phyloP scores from a whole-genome alignment of 2,329 filamentous ascomycete genomes.

The Metarhizium rileyi region DNA sequence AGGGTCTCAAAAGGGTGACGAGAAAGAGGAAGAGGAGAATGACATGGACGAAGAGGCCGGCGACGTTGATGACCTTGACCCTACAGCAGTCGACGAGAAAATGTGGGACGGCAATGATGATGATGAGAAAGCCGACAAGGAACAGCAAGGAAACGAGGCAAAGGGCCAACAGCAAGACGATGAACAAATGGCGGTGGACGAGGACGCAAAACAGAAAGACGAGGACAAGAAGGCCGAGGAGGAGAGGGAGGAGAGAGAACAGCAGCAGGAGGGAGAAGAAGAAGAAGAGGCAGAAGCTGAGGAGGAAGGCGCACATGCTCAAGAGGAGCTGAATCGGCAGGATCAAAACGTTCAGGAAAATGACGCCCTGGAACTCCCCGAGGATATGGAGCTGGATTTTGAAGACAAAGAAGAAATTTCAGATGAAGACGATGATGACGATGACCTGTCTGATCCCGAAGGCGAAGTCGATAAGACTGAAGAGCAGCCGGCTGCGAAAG shows the following conservation, averaged over 20 bases:
- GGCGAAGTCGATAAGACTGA: constrained; percentile 31
- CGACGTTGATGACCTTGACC: constrained; percentile 83
- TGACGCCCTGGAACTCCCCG: constrained; percentile 72
- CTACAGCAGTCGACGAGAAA: constrained; percentile 90
- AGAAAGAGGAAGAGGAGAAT: constrained; percentile 56
- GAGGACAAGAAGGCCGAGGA: constrained; percentile 39
- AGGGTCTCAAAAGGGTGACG: constrained; percentile 50
- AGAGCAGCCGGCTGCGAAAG: constrained; percentile 22
- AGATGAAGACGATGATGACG: constrained; percentile 47
- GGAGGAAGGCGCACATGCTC: constrained; percentile 44
- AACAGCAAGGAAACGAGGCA: constrained; percentile 65
- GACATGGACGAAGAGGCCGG: constrained; percentile 85
- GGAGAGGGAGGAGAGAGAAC: constrained; percentile 26
- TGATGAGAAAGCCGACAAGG: constrained; percentile 71
- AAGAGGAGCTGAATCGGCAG: constrained; percentile 49
- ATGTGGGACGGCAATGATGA: constrained; percentile 90
- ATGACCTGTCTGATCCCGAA: constrained; percentile 46
- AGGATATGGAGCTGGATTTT: constrained; percentile 79
- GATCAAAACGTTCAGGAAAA: constrained; percentile 74
- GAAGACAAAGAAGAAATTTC: constrained; percentile 54
- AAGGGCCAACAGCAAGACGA: constrained; percentile 60
- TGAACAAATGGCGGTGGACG: constrained; percentile 49
- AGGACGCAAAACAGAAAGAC: constrained; percentile 40
- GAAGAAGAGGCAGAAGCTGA: constrained; percentile 48
- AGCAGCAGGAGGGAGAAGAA: constrained; percentile 24